Conservation (phyloP, 2,329 filamentous ascomycete genomes). For the Leptographium wingfieldii region DNA sequence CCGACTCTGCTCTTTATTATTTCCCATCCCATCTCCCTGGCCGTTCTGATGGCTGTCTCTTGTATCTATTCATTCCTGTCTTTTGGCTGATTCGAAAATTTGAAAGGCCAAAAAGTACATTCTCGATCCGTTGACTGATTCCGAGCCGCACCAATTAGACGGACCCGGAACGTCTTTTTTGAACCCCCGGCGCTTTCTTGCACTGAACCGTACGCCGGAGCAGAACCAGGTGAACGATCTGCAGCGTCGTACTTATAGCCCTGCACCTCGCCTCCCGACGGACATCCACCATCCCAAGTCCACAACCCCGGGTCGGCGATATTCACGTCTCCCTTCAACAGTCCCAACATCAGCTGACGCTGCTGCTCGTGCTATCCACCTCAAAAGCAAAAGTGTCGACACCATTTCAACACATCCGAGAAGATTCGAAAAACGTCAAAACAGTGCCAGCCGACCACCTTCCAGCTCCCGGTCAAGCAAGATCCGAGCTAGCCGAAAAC, state of each 20-base stretch:
- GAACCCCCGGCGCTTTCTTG: slow-evolving; percentile 18
- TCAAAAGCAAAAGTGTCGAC: neutral
- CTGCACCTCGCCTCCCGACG: slow-evolving; percentile 41
- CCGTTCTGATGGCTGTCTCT: neutral
- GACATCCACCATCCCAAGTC: slow-evolving; percentile 36
- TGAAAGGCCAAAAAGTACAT: slow-evolving; percentile 54
- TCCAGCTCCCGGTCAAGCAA: neutral
- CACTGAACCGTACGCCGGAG: slow-evolving; percentile 10
- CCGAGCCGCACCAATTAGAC: slow-evolving; percentile 55
- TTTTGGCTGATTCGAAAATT: neutral
- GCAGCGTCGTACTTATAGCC: slow-evolving; percentile 12
- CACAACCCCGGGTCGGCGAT: slow-evolving; percentile 19
- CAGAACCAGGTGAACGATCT: slow-evolving; percentile 12
- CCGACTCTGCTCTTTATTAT: neutral
- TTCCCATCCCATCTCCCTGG: neutral
- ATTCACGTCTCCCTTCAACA: slow-evolving; percentile 16
- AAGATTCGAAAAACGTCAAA: neutral
- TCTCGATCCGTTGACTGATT: slow-evolving; percentile 55
- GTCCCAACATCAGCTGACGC: neutral
- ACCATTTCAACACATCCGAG: neutral
- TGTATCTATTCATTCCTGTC: neutral
- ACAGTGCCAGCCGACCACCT: neutral
- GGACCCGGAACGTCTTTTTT: slow-evolving; percentile 48
- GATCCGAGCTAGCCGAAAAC: slow-evolving; percentile 3
- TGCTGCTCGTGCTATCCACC: neutral